Base-by-base conservation (phyloP, 257 asterid species). In the Fraxinus americana region DNA sequence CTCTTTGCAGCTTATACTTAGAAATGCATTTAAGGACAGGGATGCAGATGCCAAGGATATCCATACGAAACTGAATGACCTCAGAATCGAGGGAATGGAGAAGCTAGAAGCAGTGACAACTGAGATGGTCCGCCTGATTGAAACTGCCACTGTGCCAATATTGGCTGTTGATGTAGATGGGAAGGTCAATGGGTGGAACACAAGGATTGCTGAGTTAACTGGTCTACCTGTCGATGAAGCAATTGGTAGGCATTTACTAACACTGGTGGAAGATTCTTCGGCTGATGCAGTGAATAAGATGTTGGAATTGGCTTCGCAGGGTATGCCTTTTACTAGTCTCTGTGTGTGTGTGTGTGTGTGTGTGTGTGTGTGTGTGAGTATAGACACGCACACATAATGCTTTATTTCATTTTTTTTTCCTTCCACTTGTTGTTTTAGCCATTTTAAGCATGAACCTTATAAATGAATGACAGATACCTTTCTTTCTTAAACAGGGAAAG, bases 101-200 rank as follows among this genome's bases (percentile, higher is more conserved):
- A 97, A 95, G 87, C 88, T 95, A 10, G 97, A 92, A 82, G 93
- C 97, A 30, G 97, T 93, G 78, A 92, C 98, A 4, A 75, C 93
- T 36, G 98, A 95, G 86, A 93, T 93, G 98, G 98, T 92, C 36
- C 88, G 98, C 29, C 82, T 95, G 78, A 95, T 95, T 35, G 99
- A 95, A 83, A 95, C 99, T 1, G 99, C 99, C 74, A 79, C 97
- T 0, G 99, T 93, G 38, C 98, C 98, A 17, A 92, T 93, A 63
- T 86, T 95, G 83, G 98, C 98, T 0, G 99, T 95, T 74, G 97
- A 89, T 82, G 90, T 86, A 5, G 93, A 90, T 78, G 98, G 99
- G 63, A 70, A 80, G 72, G 97, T 94, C 69, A 94, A 93, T 54
- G 99, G 99, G 1, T 94, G 99, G 99, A 86, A 86, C 19, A 83